phyloP scores from a whole-genome alignment of 768 basidiomycete genomes.

The Boletus patriciae region DNA sequence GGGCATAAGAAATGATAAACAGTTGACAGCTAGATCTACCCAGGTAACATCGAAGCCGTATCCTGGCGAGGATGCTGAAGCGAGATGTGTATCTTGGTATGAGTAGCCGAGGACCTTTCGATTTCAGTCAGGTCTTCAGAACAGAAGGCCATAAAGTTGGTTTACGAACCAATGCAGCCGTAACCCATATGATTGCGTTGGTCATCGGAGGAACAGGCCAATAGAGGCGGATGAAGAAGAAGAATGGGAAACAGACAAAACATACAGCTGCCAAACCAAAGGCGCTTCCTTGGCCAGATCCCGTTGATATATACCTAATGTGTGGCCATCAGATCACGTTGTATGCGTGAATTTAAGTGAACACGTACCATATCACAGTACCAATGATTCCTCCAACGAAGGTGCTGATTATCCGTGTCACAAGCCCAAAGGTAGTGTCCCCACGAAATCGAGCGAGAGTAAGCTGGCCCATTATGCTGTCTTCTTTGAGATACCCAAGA shows the following conservation, averaged over 20 bases:
- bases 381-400: conserved; percentile 66
- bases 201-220: conserved; percentile 73
- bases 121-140: neutral
- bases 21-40: conserved; percentile 39
- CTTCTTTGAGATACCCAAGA: neutral
- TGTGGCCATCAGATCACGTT: neutral
- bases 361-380: conserved; percentile 61
- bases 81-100: conserved; percentile 58
- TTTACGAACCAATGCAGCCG: conserved; percentile 53
- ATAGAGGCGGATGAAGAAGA: conserved; percentile 71
- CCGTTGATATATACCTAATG: conserved; percentile 68
- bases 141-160: neutral
- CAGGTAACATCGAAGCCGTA: conserved; percentile 70
- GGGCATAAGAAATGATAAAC: neutral
- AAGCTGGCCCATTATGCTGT: conserved; percentile 73
- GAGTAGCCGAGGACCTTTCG: conserved; percentile 70
- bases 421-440: conserved; percentile 68
- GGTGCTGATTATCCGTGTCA: conserved; percentile 61
- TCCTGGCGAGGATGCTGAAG: conserved; percentile 51
- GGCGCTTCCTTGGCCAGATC: conserved; percentile 55
- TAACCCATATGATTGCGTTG: conserved; percentile 69
- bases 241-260: conserved; percentile 68
- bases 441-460: conserved; percentile 71
- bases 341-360: neutral
- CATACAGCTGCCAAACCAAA: conserved; percentile 71